Evolutionary conservation across 2,329 filamentous ascomycete species (phyloP).

Genomic region (Fusarium graminum): DNA sequence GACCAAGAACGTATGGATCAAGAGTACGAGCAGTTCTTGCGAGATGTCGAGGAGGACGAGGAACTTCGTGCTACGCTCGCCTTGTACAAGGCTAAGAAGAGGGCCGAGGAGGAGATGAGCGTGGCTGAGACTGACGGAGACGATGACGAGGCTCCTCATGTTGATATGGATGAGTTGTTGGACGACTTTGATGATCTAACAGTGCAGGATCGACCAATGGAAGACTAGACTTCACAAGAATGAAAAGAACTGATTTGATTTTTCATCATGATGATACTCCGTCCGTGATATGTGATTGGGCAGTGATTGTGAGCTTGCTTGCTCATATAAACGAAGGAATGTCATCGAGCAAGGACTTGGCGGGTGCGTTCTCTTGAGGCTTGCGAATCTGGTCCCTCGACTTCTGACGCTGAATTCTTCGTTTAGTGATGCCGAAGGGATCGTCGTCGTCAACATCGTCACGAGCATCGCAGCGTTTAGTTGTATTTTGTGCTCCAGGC

Average conservation of each 20-base stretch:
- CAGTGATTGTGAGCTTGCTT: not conserved
- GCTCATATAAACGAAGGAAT: slow-evolving; percentile 56
- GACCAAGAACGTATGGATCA: slow-evolving; percentile 90
- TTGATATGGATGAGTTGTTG: slow-evolving; percentile 84
- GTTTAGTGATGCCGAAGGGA: slow-evolving; percentile 54
- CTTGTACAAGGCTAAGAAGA: slow-evolving; percentile 80
- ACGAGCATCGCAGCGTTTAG: slow-evolving; percentile 10
- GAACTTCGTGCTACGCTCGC: slow-evolving; percentile 87
- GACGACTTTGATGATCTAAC: slow-evolving; percentile 92
- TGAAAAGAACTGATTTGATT: slow-evolving; percentile 44
- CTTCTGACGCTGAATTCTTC: slow-evolving; percentile 50
- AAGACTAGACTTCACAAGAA: slow-evolving; percentile 44
- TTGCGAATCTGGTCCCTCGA: slow-evolving; percentile 50
- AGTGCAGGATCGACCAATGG: slow-evolving; percentile 55
- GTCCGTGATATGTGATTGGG: not conserved
- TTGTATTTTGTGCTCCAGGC: not conserved
- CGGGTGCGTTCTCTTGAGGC: slow-evolving; percentile 21
- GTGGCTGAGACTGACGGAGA: slow-evolving; percentile 72
- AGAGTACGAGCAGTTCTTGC: slow-evolving; percentile 97
- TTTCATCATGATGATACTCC: not conserved
- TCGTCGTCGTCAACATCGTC: slow-evolving; percentile 52
- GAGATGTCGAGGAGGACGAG: slow-evolving; percentile 94
- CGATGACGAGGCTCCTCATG: slow-evolving; percentile 75
- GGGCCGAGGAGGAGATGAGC: slow-evolving; percentile 73
- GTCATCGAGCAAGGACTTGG: slow-evolving; percentile 46